These are phyloP conservation scores for Flaveria ramosissima DNA, from an alignment of 129 eudicot genomes.

Conservation along the genomic window DNA sequence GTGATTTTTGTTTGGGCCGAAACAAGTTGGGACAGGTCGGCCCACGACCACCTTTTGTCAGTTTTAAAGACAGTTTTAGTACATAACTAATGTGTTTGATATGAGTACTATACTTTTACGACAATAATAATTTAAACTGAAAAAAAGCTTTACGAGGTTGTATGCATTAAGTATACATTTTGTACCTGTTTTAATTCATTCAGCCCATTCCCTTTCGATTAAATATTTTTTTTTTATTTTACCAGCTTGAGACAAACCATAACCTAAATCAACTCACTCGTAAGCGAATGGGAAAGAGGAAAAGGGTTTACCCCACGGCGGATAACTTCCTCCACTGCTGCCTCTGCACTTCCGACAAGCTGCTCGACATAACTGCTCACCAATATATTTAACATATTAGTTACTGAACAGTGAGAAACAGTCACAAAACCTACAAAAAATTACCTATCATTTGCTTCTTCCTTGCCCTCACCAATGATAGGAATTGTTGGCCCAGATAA, in stretches of 20 bases:
- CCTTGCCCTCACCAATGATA: slow-evolving; percentile 97
- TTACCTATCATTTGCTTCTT: slow-evolving; percentile 95
- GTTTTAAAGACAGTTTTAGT: background rate
- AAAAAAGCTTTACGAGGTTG: background rate
- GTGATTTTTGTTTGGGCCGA: background rate
- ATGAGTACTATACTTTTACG: background rate
- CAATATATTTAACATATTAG: background rate
- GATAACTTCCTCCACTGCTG: slow-evolving; percentile 95
- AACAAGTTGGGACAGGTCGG: background rate
- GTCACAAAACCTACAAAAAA: slow-evolving; percentile 1
- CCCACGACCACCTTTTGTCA: slow-evolving; percentile 9
- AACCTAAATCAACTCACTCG: background rate
- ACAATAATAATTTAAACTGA: background rate
- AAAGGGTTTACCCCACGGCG: slow-evolving; percentile 73
- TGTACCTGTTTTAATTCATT: background rate
- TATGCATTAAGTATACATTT: background rate
- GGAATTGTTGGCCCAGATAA: slow-evolving; percentile 98
- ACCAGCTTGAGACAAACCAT: background rate
- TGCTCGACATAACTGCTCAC: slow-evolving; percentile 83
- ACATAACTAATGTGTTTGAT: background rate
- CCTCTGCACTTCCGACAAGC: slow-evolving; percentile 97
- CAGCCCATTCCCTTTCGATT: background rate
- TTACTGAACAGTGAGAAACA: slow-evolving; percentile 9
- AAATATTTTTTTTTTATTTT: background rate
- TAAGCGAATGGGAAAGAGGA: background rate